A percentile compares a stretch with the other conserved stretches of the same genome.
These are phyloP conservation scores for Termitomyces sp. DNA, from an alignment of 768 basidiomycete genomes.

Conservation along the genomic window DNA sequence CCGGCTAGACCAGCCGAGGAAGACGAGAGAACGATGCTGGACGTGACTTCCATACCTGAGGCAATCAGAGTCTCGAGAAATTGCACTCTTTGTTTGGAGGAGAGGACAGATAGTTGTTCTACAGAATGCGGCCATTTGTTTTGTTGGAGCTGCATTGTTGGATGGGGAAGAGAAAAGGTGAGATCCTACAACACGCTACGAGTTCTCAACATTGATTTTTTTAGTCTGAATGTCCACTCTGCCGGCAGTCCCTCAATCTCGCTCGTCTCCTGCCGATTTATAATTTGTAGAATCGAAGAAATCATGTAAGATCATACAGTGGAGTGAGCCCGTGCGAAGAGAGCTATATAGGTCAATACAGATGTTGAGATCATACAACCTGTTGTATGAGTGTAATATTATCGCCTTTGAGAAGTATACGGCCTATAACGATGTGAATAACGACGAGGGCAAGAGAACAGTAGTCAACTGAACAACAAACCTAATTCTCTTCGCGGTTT, in stretches of 20 bases:
- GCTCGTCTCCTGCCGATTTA: conserved; percentile 73
- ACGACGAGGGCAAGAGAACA: neutral
- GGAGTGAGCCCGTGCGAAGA: neutral
- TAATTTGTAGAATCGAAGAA: conserved; percentile 51
- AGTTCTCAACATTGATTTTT: conserved; percentile 1
- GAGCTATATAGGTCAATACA: conserved; percentile 10
- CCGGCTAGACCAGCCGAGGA: conserved; percentile 58
- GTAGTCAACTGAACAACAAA: conserved; percentile 27
- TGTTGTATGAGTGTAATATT: conserved; percentile 98
- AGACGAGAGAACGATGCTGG: conserved; percentile 62
- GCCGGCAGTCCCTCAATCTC: conserved; percentile 70
- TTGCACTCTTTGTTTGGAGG: conserved; percentile 83
- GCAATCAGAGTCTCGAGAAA: conserved; percentile 51
- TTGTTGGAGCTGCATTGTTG: conserved; percentile 86
- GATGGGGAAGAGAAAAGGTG: conserved; percentile 87
- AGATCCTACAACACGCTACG: conserved; percentile 5
- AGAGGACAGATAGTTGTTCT: conserved; percentile 73
- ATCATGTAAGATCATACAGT: conserved; percentile 10
- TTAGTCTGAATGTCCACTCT: conserved; percentile 83
- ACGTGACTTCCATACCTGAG: conserved; percentile 49
- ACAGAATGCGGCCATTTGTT: conserved; percentile 90
- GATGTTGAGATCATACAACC: conserved; percentile 22
- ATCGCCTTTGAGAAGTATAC: conserved; percentile 94
- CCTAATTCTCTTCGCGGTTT: conserved; percentile 84
- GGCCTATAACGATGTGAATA: conserved; percentile 45